phyloP scores from a whole-genome alignment of 202 grass and related monocot genomes.

The Schoenoplectus triqueter region DNA sequence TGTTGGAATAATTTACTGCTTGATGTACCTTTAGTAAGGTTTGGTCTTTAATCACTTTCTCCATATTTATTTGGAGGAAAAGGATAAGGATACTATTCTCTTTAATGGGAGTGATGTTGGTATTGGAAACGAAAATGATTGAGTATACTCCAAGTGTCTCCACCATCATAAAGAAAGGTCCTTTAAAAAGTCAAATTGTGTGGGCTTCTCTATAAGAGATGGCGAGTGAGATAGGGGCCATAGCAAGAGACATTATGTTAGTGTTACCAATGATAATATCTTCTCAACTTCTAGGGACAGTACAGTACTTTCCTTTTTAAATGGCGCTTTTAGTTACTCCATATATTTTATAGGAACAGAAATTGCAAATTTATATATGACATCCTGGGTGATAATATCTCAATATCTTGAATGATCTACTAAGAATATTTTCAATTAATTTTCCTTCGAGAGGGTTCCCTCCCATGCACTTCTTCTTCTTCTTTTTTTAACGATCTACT shows the following conservation, averaged over 20 bases:
- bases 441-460: background rate
- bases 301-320: background rate
- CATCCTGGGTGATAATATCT: background rate
- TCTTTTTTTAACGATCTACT: too few relatives aligned
- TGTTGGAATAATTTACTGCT: slow-evolving; percentile 6
- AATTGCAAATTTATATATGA: background rate
- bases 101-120: background rate
- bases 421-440: too few relatives aligned
- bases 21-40: background rate
- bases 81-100: background rate
- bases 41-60: background rate
- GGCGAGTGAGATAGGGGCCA: too few relatives aligned
- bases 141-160: too few relatives aligned
- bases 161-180: too few relatives aligned
- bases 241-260: too few relatives aligned
- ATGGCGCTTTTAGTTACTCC: background rate
- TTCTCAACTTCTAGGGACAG: background rate
- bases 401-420: too few relatives aligned
- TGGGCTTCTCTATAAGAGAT: too few relatives aligned
- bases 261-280: background rate
- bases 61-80: background rate
- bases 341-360: background rate
- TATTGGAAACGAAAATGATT: background rate
- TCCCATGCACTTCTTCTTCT: too few relatives aligned
- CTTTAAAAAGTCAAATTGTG: too few relatives aligned